A percentile compares a stretch with the other conserved stretches of the same genome.
phyloP scores from a whole-genome alignment of 148 eudicot genomes.

The Agrostemma githago region DNA sequence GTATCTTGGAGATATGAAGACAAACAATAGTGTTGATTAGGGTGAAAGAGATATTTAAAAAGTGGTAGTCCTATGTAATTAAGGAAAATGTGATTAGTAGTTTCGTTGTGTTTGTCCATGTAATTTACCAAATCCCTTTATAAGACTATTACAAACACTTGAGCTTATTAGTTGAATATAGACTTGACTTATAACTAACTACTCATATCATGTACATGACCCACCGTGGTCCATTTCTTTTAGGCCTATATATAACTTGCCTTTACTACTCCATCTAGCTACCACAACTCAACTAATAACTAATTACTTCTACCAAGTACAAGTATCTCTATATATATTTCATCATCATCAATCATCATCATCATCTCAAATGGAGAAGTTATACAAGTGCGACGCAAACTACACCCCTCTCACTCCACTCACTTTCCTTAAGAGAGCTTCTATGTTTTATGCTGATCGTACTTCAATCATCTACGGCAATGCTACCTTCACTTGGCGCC shows the following conservation, averaged over 20 bases:
- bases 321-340: neutral
- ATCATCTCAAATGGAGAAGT: slow-evolving; percentile 43
- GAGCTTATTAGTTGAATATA: neutral
- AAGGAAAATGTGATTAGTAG: no score
- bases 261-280: no score
- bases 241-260: neutral
- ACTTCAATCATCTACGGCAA: slow-evolving; percentile 55
- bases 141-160: neutral
- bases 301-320: no score
- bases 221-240: neutral
- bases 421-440: slow-evolving; percentile 68
- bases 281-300: neutral
- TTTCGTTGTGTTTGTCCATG: slow-evolving; percentile 1
- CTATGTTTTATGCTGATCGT: slow-evolving; percentile 54
- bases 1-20: no score
- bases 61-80: no score
- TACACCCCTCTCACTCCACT: slow-evolving; percentile 66
- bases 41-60: no score
- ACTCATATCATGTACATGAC: no score
- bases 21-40: no score
- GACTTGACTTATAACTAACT: neutral
- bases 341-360: neutral
- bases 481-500: slow-evolving; percentile 59
- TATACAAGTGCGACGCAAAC: slow-evolving; percentile 61
- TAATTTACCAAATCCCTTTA: neutral